Base-by-base conservation (phyloP, 2,329 filamentous ascomycete genomes). In the Keithomyces neogunnii region DNA sequence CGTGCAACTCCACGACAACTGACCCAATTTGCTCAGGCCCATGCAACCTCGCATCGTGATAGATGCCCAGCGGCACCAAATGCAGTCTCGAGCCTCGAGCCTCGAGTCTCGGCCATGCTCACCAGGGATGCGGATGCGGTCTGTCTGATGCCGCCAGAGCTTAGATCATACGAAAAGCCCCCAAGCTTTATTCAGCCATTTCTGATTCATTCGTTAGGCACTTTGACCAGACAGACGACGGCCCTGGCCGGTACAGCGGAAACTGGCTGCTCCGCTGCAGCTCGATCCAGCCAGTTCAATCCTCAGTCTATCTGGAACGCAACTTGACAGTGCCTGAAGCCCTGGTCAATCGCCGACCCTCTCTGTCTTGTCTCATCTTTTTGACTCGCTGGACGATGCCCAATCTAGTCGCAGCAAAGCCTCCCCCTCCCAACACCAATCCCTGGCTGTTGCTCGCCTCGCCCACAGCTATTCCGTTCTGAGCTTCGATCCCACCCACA, bases 401-500 rank as follows among this genome's bases (percentile, higher is more conserved):
- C 47, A 51, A 47, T 49, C 49, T 54, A 36, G 52, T 53, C 49
- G 52, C 47, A 35, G 49, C 43, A 47, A 44, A 33, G 43, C 50
- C 42, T 35, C 36, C 31, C 40, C 32, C 38, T 36, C 36, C 48
- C 50, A 42, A 50, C 46, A 48, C 43, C 47, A 44, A 49, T 39
- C 43, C 19, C 47, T 30, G 42, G 44, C 29, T 42, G 44, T 48
- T 44, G 29, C 5, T 48, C 31, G 49, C 36, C 39, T 47, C 39
- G 46, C 42, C 31, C 39, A 51, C 50, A 49, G 29, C 47, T 44
- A 32, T 52, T 30, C 52, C 48, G 38, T 51, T 56, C 50, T 45
- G 42, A 53, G 52, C 50, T 51, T 56, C 53, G 49, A 57, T 55
- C 49, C 54, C 42, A 52, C 56, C 50, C 53, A 56, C 52, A 36